Base-by-base conservation (phyloP, 1,139 yeast genomes). In the Lizanozyma gosingica region DNA sequence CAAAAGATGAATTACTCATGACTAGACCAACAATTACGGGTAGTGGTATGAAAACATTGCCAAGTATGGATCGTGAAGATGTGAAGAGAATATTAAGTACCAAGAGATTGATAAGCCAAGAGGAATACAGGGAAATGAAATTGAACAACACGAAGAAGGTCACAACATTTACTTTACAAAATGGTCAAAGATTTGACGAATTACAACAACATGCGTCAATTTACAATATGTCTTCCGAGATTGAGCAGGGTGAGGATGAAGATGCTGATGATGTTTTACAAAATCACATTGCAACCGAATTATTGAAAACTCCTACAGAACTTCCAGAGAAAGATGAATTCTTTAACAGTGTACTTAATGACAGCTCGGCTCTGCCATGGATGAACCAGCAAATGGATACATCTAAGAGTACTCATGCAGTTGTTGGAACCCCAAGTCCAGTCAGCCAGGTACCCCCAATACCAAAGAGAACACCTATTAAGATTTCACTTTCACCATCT, bases 51-150 rank as follows among this genome's bases (percentile, higher is more conserved):
- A 64, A 61, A 43, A 66, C 75, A 1, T 60, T 63, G 41, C 75
- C 73, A 41, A 69, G 75, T 43, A 65, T 68, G 67, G 78, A 73
- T 43, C 63, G 70, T 8, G 70, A 71, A 37, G 76, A 73, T 46
- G 67, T 72, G 2, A 62, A 65, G 45, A 57, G 63, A 42, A 63
- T 71, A 11, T 57, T 64, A 46, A 65, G 62, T 41, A 59, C 73
- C 33, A 69, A 67, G 41, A 54, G 62, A 37, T 63, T 62, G 2
- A 60, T 69, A 37, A 60, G 67, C 15, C 73, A 69, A 41, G 73
- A 67, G 34, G 76, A 70, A 44, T 69, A 67, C 43, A 50, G 67
- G 2, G 56, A 57, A 37, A 53, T 67, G 38, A 70, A 70, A 45
- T 48, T 61, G 15, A 48, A 47, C 32, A 47, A 47, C 27, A 51